Conservation (phyloP, 2,329 filamentous ascomycete genomes). For the Cordyceps cateniannulata region DNA sequence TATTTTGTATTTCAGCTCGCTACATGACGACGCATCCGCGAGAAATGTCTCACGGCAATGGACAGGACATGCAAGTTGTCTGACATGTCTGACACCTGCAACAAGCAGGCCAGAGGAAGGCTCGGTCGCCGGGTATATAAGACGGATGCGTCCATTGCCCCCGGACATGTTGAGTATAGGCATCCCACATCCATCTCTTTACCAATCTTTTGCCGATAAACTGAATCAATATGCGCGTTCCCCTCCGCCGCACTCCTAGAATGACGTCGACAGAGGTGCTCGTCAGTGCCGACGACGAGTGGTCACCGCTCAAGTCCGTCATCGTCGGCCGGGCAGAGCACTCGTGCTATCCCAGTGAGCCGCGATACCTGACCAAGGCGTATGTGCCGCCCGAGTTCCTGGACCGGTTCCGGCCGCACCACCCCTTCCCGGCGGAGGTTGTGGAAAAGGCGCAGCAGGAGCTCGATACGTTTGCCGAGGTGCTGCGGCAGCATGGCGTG, state of each 20-base stretch:
- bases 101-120: too few species aligned
- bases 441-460: slow-evolving; percentile 19
- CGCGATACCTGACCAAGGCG: slow-evolving; percentile 18
- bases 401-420: slow-evolving; percentile 16
- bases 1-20: too few species aligned
- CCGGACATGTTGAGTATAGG: too few species aligned
- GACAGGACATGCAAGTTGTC: too few species aligned
- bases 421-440: slow-evolving; percentile 19
- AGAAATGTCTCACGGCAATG: too few species aligned
- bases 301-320: slow-evolving; percentile 21
- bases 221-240: not conserved
- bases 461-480: slow-evolving; percentile 20
- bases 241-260: not conserved
- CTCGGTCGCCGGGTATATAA: too few species aligned
- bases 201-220: too few species aligned
- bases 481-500: slow-evolving; percentile 19
- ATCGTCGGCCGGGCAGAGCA: slow-evolving; percentile 22
- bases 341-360: slow-evolving; percentile 20
- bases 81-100: too few species aligned
- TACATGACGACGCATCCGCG: too few species aligned
- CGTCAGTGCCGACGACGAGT: slow-evolving; percentile 20
- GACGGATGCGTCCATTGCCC: too few species aligned
- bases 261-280: not conserved
- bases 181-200: too few species aligned
- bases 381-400: slow-evolving; percentile 16